phyloP scores from a whole-genome alignment of 495 filamentous ascomycete genomes.

The Coniosporium apollinis region DNA sequence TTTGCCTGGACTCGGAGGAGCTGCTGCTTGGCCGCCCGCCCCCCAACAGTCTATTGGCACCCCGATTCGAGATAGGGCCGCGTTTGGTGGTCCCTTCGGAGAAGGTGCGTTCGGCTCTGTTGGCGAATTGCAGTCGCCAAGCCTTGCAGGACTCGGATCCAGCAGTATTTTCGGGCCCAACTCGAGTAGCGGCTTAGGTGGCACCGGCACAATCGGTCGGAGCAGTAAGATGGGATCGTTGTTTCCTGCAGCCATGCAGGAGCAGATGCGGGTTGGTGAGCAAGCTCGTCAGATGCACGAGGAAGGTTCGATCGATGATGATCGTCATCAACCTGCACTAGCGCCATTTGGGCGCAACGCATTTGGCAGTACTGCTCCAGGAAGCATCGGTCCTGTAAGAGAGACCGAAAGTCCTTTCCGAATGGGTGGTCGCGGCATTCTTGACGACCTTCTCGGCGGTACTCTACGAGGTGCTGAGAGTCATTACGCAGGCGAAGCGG shows the following conservation, averaged over 20 bases:
- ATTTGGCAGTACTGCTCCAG: constrained; percentile 35
- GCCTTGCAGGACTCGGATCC: constrained; percentile 39
- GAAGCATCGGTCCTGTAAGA: constrained; percentile 28
- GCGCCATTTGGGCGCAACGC: constrained; percentile 28
- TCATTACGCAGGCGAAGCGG: constrained; percentile 1
- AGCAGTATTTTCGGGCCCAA: constrained; percentile 29
- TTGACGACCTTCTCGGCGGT: constrained; percentile 36
- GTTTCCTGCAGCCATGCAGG: constrained; percentile 75
- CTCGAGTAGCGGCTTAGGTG: constrained; percentile 34
- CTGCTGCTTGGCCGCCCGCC: constrained; percentile 45
- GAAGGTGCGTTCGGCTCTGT: constrained; percentile 53
- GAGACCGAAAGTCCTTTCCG: constrained; percentile 50
- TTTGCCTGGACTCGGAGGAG: constrained; percentile 38
- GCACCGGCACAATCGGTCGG: constrained; percentile 42
- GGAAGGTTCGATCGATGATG: constrained; percentile 19
- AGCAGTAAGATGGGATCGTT: constrained; percentile 74
- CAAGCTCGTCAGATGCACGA: constrained; percentile 35
- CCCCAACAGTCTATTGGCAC: constrained; percentile 45
- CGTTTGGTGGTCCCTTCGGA: constrained; percentile 50
- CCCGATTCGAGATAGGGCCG: constrained; percentile 56
- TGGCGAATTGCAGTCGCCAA: constrained; percentile 61
- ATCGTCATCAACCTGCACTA: constrained; percentile 13
- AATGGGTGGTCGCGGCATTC: constrained; percentile 32
- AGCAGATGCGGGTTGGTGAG: constrained; percentile 50
- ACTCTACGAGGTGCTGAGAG: constrained; percentile 4